Conservation (phyloP, 257 asterid species). For the Primulina huaijiensis region DNA sequence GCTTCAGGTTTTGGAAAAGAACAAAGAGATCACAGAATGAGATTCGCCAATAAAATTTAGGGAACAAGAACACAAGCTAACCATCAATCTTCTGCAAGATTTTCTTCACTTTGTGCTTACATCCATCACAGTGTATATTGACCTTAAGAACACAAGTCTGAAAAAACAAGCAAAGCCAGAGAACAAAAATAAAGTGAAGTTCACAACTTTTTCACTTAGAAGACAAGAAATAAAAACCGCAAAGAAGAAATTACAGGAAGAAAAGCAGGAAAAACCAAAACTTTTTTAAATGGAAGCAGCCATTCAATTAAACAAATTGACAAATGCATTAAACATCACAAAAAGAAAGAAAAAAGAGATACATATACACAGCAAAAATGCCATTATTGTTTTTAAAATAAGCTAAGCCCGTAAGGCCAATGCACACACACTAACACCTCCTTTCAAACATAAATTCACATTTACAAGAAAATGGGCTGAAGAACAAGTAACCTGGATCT, state of each 20-base stretch:
- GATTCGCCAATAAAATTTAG: background rate
- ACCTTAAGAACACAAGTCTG: slow-evolving; percentile 96
- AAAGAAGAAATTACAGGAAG: slow-evolving; percentile 7
- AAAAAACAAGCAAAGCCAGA: slow-evolving; percentile 56
- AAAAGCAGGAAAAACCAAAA: slow-evolving; percentile 7
- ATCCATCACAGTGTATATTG: slow-evolving; percentile 95
- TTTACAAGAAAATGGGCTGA: slow-evolving; percentile 20
- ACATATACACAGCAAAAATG: slow-evolving; percentile 18
- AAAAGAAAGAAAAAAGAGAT: slow-evolving; percentile 1
- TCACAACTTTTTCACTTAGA: slow-evolving; percentile 32
- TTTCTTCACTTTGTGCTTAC: slow-evolving; percentile 88
- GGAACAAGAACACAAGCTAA: slow-evolving; percentile 20
- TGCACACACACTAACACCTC: slow-evolving; percentile 9
- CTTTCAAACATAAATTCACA: background rate
- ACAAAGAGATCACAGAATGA: background rate
- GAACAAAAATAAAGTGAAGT: slow-evolving; percentile 39
- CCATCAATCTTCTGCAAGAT: slow-evolving; percentile 95
- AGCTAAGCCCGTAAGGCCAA: slow-evolving; percentile 32
- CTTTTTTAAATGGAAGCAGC: slow-evolving; percentile 1
- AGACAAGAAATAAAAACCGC: slow-evolving; percentile 15
- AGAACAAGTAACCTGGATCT: slow-evolving; percentile 72
- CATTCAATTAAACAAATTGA: slow-evolving; percentile 21
- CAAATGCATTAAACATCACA: slow-evolving; percentile 12
- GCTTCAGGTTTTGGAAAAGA: no score
- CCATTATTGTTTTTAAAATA: slow-evolving; percentile 23